Conservation (phyloP, 1,284 basidiomycete species). For the Termitomyces sp. region DNA sequence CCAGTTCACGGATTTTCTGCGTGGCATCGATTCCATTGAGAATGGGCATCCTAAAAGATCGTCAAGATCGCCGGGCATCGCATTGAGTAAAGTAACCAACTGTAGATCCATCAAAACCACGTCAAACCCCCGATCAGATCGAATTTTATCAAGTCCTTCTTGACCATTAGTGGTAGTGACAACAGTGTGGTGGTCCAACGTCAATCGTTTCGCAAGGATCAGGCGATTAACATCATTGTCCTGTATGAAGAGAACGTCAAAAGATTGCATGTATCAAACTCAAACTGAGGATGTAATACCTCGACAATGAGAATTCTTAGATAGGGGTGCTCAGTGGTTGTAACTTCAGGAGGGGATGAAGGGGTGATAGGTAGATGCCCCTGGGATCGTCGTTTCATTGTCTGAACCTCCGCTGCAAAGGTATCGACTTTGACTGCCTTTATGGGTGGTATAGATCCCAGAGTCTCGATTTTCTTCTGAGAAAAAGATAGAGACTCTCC, state of each 20-base stretch:
- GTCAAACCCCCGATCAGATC: conserved; percentile 64
- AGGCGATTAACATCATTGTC: conserved; percentile 77
- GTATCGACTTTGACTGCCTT: conserved; percentile 40
- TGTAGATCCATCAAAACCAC: conserved; percentile 83
- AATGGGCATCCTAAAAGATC: conserved; percentile 69
- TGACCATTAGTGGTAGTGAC: conserved; percentile 73
- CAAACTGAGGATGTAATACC: conserved; percentile 31
- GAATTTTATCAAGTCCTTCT: conserved; percentile 64
- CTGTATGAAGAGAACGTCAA: conserved; percentile 28
- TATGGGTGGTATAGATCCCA: conserved; percentile 33
- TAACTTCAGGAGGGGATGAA: neutral
- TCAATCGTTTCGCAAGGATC: conserved; percentile 68
- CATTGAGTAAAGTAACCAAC: conserved; percentile 35
- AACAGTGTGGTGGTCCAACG: conserved; percentile 64
- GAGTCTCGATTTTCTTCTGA: conserved; percentile 28
- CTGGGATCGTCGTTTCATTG: conserved; percentile 1
- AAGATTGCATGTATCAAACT: neutral
- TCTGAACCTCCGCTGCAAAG: conserved; percentile 27
- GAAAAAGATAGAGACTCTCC: conserved; percentile 4
- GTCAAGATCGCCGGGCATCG: neutral
- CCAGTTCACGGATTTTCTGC: conserved; percentile 60
- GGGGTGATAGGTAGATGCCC: neutral
- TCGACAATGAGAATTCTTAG: conserved; percentile 71
- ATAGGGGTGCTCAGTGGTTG: conserved; percentile 14
- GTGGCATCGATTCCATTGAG: conserved; percentile 76